These are phyloP conservation scores for Neonectria coccinea DNA, from an alignment of 2,329 filamentous ascomycete genomes.

Conservation along the genomic window DNA sequence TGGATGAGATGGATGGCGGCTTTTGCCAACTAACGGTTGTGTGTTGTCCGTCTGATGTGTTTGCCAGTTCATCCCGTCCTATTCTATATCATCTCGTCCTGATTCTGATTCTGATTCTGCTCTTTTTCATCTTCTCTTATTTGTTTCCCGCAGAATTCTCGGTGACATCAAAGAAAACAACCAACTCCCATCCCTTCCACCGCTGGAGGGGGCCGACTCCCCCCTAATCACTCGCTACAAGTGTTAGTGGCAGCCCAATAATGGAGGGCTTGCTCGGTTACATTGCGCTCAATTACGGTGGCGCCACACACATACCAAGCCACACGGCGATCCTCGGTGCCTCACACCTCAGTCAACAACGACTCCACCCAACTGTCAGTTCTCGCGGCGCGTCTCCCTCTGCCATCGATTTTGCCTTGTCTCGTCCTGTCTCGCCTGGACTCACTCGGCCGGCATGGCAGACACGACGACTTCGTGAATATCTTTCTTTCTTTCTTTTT, in stretches of 20 bases:
- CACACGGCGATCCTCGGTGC: constrained; percentile 25
- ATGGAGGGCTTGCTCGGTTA: no score
- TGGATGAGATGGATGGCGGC: background rate
- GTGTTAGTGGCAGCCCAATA: no score
- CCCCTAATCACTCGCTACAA: background rate
- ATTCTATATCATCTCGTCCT: background rate
- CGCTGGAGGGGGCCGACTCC: background rate
- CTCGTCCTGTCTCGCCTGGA: background rate
- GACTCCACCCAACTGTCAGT: constrained; percentile 8
- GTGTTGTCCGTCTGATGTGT: constrained; percentile 4
- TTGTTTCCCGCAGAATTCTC: background rate
- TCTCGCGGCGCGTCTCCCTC: constrained; percentile 5
- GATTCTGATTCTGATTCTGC: constrained; percentile 17
- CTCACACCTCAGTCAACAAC: constrained; percentile 18
- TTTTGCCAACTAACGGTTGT: background rate
- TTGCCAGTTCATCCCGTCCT: background rate
- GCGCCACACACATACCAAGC: constrained; percentile 14
- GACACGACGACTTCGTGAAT: background rate
- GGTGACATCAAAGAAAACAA: background rate
- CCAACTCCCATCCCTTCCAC: background rate
- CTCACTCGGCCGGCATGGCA: constrained; percentile 12
- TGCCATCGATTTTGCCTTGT: constrained; percentile 1
- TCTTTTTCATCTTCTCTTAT: constrained; percentile 12
- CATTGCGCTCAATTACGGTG: background rate
- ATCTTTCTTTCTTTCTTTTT: background rate